phyloP scores from a whole-genome alignment of 768 basidiomycete genomes.

The Kwoniella sp. region DNA sequence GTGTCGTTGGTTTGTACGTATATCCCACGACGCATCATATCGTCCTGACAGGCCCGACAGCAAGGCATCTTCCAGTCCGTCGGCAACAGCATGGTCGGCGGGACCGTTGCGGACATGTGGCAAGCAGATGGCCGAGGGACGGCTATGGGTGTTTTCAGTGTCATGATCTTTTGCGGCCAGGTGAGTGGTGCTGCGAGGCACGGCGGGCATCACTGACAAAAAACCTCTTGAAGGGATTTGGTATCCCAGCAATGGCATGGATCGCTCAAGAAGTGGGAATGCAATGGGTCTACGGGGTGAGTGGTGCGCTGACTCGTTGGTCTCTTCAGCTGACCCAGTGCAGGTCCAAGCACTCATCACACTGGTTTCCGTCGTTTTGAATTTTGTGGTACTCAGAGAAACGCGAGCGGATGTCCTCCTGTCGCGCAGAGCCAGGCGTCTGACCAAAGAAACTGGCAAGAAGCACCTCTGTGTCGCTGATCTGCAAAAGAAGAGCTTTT shows the following conservation, averaged over 20 bases:
- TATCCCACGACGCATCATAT: neutral
- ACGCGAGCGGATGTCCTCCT: slow-evolving; percentile 44
- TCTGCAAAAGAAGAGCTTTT: slow-evolving; percentile 30
- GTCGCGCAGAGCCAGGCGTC: slow-evolving; percentile 24
- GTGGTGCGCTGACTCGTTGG: slow-evolving; percentile 1
- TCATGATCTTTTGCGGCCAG: slow-evolving; percentile 36
- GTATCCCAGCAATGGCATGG: slow-evolving; percentile 31
- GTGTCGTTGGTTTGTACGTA: slow-evolving; percentile 34
- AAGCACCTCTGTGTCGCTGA: slow-evolving; percentile 42
- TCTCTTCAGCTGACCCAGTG: neutral
- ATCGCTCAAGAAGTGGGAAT: slow-evolving; percentile 30
- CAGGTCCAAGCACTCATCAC: slow-evolving; percentile 36
- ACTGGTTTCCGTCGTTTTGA: slow-evolving; percentile 24
- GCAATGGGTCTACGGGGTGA: slow-evolving; percentile 43
- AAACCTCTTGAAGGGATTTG: slow-evolving; percentile 15
- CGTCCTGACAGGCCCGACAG: slow-evolving; percentile 6
- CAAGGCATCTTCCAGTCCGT: slow-evolving; percentile 42
- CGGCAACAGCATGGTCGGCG: slow-evolving; percentile 48
- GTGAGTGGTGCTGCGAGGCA: slow-evolving; percentile 10
- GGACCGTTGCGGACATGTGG: slow-evolving; percentile 46
- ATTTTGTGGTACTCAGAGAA: slow-evolving; percentile 35
- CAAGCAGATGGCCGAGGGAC: slow-evolving; percentile 30
- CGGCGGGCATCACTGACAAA: neutral
- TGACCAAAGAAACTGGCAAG: slow-evolving; percentile 40
- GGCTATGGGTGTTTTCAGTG: slow-evolving; percentile 40